Base-by-base conservation (phyloP, 1,284 basidiomycete species). In the Trichosporon asahii region DNA sequence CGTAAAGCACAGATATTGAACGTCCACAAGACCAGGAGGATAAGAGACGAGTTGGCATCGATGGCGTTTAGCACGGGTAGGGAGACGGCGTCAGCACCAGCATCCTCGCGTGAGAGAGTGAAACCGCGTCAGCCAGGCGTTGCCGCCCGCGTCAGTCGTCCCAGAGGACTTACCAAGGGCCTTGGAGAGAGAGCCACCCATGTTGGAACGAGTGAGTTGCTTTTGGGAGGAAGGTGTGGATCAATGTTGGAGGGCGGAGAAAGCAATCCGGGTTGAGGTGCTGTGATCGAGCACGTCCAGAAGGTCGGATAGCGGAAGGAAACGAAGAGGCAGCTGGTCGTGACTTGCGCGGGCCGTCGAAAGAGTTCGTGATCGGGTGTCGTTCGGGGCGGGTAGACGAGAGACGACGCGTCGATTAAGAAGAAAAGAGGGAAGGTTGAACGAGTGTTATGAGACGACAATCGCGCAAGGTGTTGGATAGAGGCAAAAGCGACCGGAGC, bases 181-280 rank as follows among this genome's bases (percentile, higher is more conserved):
- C 77, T 84, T 84, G 73, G 81, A 82, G 72, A 82, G 69, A 74
- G 85, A 84, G 65, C 83, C 85, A 70, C 86, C 86, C 86, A 87
- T 87, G 46, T 67, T 76, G 68, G 60, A 31, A 25, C 57, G 23
- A 61, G 57, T 31, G 12, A 44, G 11, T 31, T 55, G 49, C 7
- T 53, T 27, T 33, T 9, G 18, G 29, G 29, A 33, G 46, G 33
- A 29, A 60, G 29, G 57, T 31, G 29, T 23, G 12, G 27, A 31
- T 33, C 18, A 27, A 33, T 9, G 57, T 61, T n/a, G 9, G 29
- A 61, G 23, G 27, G 57, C 11, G 29, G 53, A 29, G 53, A 27
- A 31, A 31, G 27, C 18, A 33, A 31, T 31, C 57, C 55, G 27
- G 57, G 29, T 9, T 11, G 4, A 1, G 11, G 57, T 61, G 29